phyloP scores from a whole-genome alignment of 2,329 filamentous ascomycete species.

The Penicillium sp. region DNA sequence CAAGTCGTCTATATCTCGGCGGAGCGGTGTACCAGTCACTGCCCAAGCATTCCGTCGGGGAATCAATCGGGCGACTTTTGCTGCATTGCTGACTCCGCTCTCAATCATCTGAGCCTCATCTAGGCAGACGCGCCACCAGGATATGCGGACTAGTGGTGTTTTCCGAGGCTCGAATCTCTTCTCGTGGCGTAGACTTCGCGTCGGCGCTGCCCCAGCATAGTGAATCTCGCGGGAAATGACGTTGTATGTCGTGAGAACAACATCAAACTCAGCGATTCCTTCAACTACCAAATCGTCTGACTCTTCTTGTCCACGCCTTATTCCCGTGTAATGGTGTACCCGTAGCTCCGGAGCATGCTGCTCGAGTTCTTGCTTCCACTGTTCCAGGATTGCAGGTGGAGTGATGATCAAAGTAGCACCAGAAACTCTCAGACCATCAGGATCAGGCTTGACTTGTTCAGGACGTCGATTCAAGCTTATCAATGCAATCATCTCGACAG shows the following conservation, averaged over 20 bases:
- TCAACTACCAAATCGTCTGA: slow-evolving; percentile 45
- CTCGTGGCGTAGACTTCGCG: slow-evolving; percentile 63
- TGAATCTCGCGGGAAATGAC: slow-evolving; percentile 78
- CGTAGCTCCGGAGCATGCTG: slow-evolving; percentile 56
- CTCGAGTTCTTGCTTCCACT: slow-evolving; percentile 61
- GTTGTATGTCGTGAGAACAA: slow-evolving; percentile 62
- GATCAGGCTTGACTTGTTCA: slow-evolving; percentile 16
- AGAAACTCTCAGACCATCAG: slow-evolving; percentile 39
- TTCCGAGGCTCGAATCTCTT: slow-evolving; percentile 64
- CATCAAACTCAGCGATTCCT: slow-evolving; percentile 50
- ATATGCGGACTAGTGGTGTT: slow-evolving; percentile 75
- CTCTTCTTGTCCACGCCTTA: slow-evolving; percentile 39
- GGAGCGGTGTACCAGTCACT: slow-evolving; percentile 84
- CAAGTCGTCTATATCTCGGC: slow-evolving; percentile 73
- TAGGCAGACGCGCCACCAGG: slow-evolving; percentile 79
- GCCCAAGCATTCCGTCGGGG: slow-evolving; percentile 87
- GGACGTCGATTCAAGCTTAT: slow-evolving; percentile 42
- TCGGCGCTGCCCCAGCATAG: slow-evolving; percentile 67
- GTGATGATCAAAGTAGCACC: slow-evolving; percentile 62
- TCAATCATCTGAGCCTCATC: slow-evolving; percentile 85
- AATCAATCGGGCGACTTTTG: slow-evolving; percentile 73
- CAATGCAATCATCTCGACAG: slow-evolving; percentile 49
- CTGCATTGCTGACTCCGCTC: slow-evolving; percentile 78
- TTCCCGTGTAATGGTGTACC: slow-evolving; percentile 57
- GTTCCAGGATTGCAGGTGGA: slow-evolving; percentile 59